Conservation (phyloP, 2,329 filamentous ascomycete species). For the Aphanocladium album region DNA sequence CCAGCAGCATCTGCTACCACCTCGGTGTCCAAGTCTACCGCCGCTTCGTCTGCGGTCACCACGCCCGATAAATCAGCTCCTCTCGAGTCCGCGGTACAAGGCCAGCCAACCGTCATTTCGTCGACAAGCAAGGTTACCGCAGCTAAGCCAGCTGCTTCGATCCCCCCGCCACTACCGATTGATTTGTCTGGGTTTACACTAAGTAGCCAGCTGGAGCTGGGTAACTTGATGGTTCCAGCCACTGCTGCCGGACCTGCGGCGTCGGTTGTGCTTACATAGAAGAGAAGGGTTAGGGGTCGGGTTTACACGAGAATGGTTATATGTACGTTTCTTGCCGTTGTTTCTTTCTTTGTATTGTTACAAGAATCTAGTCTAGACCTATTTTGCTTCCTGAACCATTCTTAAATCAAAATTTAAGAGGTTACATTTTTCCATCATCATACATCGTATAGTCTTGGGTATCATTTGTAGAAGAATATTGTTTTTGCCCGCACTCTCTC, state of each 20-base stretch:
- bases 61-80: constrained; percentile 5
- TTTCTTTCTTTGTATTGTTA: neutral
- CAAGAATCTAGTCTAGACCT: neutral
- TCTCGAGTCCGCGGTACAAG: constrained; percentile 1
- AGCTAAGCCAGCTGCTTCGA: neutral
- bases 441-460: constrained; percentile 6
- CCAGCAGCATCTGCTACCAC: neutral
- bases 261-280: neutral
- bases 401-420: neutral
- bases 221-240: constrained; percentile 29
- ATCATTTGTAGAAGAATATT: constrained; percentile 10
- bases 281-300: neutral
- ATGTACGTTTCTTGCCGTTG: neutral
- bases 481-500: constrained; percentile 25
- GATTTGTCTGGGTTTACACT: constrained; percentile 37
- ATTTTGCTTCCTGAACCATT: neutral
- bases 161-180: constrained; percentile 24
- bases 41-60: constrained; percentile 9
- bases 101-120: neutral
- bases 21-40: neutral
- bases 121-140: neutral
- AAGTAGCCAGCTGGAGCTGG: constrained; percentile 39
- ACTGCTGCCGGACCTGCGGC: neutral
- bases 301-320: too few species aligned
- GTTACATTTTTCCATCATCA: neutral